Percentiles rank a stretch among this genome's conserved stretches.
Evolutionary conservation across 192 early-diverging fungal species (phyloP).

Genomic region (Oehlia diaphana): DNA sequence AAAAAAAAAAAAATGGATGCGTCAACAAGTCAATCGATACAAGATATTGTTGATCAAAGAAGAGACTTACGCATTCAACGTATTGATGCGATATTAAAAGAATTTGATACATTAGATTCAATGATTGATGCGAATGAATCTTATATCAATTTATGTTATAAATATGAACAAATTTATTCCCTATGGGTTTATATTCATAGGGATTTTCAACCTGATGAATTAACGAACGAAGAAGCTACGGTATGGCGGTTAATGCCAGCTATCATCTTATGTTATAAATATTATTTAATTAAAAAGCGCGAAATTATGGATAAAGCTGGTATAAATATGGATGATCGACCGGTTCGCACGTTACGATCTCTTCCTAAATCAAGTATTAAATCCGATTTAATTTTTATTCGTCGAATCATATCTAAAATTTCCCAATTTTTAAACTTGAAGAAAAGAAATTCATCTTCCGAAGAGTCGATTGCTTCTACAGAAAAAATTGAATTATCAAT

Average conservation of each 20-base stretch:
- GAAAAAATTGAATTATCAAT: background rate
- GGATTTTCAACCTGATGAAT: background rate
- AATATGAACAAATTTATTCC: constrained; percentile 10
- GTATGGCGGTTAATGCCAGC: background rate
- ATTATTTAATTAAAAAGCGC: background rate
- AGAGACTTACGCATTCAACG: background rate
- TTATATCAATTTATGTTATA: background rate
- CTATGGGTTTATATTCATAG: background rate
- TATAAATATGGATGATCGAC: background rate
- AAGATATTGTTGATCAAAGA: background rate
- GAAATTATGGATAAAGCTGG: background rate
- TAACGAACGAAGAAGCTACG: background rate
- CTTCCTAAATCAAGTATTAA: background rate
- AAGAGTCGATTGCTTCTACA: background rate
- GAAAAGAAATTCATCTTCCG: background rate
- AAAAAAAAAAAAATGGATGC: background rate
- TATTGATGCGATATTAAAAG: background rate
- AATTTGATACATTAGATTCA: background rate
- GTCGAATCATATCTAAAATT: background rate
- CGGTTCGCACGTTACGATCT: background rate
- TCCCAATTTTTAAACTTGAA: background rate
- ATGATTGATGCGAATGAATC: background rate
- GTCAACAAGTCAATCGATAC: background rate
- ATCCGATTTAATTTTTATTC: background rate
- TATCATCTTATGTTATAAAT: background rate